phyloP scores from a whole-genome alignment of 305 asterid species.

The Solanum aculeatissimum region DNA sequence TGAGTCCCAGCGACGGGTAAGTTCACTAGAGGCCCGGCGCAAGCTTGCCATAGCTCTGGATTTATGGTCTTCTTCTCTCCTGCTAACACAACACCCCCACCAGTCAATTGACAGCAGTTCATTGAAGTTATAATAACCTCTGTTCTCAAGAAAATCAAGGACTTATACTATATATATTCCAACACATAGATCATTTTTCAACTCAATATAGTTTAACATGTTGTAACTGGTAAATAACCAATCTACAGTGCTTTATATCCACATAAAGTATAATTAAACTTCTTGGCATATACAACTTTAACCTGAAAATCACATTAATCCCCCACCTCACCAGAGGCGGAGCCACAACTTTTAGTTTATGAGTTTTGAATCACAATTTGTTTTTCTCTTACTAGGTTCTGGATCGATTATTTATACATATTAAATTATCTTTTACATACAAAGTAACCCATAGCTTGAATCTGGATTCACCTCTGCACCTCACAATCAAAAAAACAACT shows the following conservation, averaged over 20 bases:
- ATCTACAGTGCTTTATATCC: neutral
- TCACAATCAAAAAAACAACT: neutral
- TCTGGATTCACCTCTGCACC: neutral
- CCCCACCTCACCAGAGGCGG: neutral
- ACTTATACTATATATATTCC: neutral
- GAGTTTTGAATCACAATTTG: neutral
- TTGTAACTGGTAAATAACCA: neutral
- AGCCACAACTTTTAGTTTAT: neutral
- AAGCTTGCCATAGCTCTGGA: slow-evolving; percentile 87
- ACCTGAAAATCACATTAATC: neutral
- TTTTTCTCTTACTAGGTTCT: neutral
- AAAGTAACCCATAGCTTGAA: neutral
- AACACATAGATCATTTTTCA: neutral
- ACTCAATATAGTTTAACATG: neutral
- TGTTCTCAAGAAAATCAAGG: neutral
- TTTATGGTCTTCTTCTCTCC: slow-evolving; percentile 68
- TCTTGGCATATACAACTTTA: neutral
- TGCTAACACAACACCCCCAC: slow-evolving; percentile 12
- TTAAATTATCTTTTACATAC: neutral
- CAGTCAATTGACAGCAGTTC: neutral
- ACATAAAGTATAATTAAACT: neutral
- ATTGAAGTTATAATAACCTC: neutral
- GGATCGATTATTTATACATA: neutral
- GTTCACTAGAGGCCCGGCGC: slow-evolving; percentile 91
- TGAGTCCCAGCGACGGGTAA: slow-evolving; percentile 94